Conservation (phyloP, 2,329 filamentous ascomycete species). For the Microdochium nivale region DNA sequence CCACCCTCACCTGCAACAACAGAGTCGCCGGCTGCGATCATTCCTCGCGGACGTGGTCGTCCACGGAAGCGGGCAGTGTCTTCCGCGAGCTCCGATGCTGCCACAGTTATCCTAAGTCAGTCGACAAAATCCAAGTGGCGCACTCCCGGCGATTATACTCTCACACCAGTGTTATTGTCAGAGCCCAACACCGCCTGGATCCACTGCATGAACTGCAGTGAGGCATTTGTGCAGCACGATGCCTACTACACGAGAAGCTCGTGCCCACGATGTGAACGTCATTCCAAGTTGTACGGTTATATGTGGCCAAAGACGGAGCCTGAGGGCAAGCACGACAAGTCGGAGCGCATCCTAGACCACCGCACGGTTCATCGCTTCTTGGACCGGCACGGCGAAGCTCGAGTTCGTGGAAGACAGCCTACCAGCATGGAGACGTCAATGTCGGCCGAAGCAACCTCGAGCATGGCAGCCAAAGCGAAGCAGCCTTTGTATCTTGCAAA, state of each 20-base stretch:
- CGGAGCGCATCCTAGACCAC: conserved; percentile 70
- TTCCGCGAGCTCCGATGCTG: neutral
- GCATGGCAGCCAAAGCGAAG: neutral
- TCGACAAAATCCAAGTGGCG: conserved; percentile 27
- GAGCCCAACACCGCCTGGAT: conserved; percentile 77
- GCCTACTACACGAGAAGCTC: conserved; percentile 79
- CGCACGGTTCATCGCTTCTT: conserved; percentile 82
- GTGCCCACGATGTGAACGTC: conserved; percentile 88
- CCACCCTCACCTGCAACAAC: neutral
- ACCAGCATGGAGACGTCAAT: conserved; percentile 2
- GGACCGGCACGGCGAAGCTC: conserved; percentile 57
- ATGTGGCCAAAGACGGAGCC: conserved; percentile 93
- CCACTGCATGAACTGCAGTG: conserved; percentile 74
- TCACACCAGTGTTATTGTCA: conserved; percentile 67
- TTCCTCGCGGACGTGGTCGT: neutral
- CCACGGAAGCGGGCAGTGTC: neutral
- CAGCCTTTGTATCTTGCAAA: neutral
- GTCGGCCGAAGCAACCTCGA: conserved; percentile 1
- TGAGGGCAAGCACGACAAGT: conserved; percentile 64
- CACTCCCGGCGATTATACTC: conserved; percentile 70
- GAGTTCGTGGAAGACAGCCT: conserved; percentile 32
- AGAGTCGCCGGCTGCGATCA: neutral
- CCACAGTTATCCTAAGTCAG: neutral
- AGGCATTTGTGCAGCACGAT: conserved; percentile 78
- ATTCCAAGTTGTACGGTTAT: conserved; percentile 92